Conservation (phyloP, 2,329 filamentous ascomycete species). For the Periconia sp. region DNA sequence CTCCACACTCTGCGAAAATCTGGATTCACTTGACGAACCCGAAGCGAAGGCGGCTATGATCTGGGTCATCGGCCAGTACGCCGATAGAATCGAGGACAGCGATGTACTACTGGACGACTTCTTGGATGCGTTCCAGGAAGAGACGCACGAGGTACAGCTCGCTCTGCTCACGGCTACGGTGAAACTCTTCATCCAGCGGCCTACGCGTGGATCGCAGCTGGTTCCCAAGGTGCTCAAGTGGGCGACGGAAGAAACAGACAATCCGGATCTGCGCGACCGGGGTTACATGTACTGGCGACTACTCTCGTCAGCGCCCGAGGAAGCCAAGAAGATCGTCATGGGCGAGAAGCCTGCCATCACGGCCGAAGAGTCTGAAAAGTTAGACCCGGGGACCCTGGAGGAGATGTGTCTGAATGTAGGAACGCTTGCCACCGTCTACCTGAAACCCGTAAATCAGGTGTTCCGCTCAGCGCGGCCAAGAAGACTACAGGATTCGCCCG, state of each 20-base stretch:
- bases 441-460: constrained; percentile 96
- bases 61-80: constrained; percentile 99
- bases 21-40: constrained; percentile 95
- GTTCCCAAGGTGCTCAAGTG: constrained; percentile 96
- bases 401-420: constrained; percentile 98
- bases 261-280: constrained; percentile 91
- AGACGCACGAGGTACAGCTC: constrained; percentile 93
- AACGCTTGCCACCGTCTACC: constrained; percentile 93
- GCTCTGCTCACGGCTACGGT: constrained; percentile 94
- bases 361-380: constrained; percentile 85
- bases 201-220: constrained; percentile 90
- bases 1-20: constrained; percentile 89
- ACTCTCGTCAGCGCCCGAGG: constrained; percentile 86
- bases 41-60: constrained; percentile 99
- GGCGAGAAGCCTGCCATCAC: constrained; percentile 96
- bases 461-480: constrained; percentile 87
- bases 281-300: constrained; percentile 99
- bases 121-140: constrained; percentile 89
- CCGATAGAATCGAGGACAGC: constrained; percentile 95
- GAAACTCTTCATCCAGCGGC: constrained; percentile 96
- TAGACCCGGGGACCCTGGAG: constrained; percentile 89
- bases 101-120: constrained; percentile 95
- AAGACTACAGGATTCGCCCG: constrained; percentile 80
- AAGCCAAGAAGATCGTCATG: constrained; percentile 91
- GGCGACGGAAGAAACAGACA: constrained; percentile 99